Conservation (phyloP, 345 rosid genomes). For the Toxicodendron radicans region DNA sequence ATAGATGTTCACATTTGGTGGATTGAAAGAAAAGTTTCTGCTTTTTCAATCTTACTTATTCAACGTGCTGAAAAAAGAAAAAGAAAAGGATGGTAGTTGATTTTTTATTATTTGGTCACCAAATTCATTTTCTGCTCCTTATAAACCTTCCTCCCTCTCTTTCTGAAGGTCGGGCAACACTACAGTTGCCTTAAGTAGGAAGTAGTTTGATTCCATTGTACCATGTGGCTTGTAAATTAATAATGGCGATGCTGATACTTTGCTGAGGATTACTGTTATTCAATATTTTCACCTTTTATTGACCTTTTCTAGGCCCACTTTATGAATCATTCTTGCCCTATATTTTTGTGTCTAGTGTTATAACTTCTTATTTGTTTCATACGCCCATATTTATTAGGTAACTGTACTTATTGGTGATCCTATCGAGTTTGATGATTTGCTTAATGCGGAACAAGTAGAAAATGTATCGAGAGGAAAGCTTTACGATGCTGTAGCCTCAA, state of each 20-base stretch:
- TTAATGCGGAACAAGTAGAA: slow-evolving; percentile 42
- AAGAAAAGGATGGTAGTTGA: too few species aligned
- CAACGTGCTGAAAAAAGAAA: background rate
- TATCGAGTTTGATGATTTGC: slow-evolving; percentile 68
- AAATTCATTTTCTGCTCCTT: background rate
- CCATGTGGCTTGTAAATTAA: background rate
- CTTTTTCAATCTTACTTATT: background rate
- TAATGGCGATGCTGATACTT: background rate
- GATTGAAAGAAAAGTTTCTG: background rate
- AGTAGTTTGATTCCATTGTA: background rate
- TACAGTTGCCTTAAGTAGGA: background rate
- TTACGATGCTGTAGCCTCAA: slow-evolving; percentile 82
- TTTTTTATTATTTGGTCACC: background rate
- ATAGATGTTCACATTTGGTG: background rate
- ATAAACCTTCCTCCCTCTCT: background rate
- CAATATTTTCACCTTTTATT: background rate
- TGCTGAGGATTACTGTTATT: background rate
- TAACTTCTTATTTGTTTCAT: background rate
- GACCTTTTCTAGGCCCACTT: background rate
- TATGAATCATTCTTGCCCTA: too few species aligned
- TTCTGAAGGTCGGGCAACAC: background rate
- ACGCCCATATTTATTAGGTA: slow-evolving; percentile 44
- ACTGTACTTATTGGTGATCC: slow-evolving; percentile 90
- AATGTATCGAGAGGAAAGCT: slow-evolving; percentile 60
- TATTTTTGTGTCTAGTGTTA: background rate